These are phyloP conservation scores for Sporobolomyces phaffii DNA, from an alignment of 768 basidiomycete species.

Conservation along the genomic window DNA sequence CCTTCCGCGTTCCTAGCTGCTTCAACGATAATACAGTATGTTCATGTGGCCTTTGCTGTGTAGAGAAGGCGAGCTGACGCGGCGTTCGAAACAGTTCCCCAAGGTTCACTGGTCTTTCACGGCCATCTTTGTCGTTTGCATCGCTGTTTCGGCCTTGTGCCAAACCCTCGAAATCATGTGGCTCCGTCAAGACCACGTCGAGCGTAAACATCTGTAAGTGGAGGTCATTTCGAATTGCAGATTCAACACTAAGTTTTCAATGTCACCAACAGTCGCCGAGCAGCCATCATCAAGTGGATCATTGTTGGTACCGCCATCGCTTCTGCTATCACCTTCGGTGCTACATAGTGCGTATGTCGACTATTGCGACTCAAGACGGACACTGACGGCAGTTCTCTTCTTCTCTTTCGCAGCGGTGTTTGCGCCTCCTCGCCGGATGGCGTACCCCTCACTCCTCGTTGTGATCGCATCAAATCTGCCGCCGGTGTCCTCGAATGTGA, in stretches of 20 bases:
- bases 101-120: constrained; percentile 37
- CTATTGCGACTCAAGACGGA: background rate
- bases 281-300: constrained; percentile 47
- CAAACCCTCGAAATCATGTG: constrained; percentile 46
- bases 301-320: constrained; percentile 46
- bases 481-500: constrained; percentile 44
- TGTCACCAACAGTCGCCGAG: constrained; percentile 44
- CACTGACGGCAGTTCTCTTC: background rate
- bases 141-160: constrained; percentile 47
- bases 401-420: constrained; percentile 29
- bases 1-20: background rate
- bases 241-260: no score
- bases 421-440: constrained; percentile 18
- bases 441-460: constrained; percentile 36
- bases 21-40: constrained; percentile 14
- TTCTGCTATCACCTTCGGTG: constrained; percentile 47
- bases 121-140: constrained; percentile 47
- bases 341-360: constrained; percentile 39
- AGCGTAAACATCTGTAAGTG: no score
- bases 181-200: constrained; percentile 27
- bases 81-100: constrained; percentile 35
- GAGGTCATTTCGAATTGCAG: no score
- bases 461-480: constrained; percentile 44
- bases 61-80: constrained; percentile 34
- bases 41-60: background rate